A percentile compares a stretch with the other conserved stretches of the same genome.
These are phyloP conservation scores for Macadamia tetraphylla DNA, from an alignment of 164 flowering plant genomes.

Conservation along the genomic window DNA sequence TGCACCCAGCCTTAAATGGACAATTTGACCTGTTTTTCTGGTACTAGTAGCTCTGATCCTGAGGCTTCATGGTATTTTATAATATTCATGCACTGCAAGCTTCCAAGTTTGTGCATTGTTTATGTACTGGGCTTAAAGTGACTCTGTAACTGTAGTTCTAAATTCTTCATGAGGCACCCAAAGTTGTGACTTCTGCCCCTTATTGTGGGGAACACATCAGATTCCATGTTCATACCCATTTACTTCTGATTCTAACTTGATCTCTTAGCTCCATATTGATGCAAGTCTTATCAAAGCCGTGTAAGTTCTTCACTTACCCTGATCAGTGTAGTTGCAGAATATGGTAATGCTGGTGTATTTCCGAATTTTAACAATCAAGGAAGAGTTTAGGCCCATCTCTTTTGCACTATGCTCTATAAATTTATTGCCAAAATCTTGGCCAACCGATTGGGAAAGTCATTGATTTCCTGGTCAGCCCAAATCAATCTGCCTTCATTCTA, in stretches of 20 bases:
- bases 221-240: not conserved
- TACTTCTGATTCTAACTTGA: not conserved
- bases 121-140: not conserved
- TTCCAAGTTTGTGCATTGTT: not conserved
- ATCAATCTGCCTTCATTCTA: no score
- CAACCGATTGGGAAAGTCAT: no score
- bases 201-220: not conserved
- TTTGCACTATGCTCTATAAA: no score
- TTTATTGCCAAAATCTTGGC: no score
- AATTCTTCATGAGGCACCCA: not conserved
- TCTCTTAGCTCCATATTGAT: not conserved
- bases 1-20: not conserved
- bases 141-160: not conserved
- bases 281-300: no score
- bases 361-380: no score
- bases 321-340: no score
- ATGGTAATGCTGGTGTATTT: no score
- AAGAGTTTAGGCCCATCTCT: no score
- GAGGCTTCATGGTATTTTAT: not conserved
- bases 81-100: not conserved
- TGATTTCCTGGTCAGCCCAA: no score
- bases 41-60: not conserved
- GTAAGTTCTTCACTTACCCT: no score
- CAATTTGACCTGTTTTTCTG: not conserved
- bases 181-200: not conserved